Percentiles rank a stretch among this genome's conserved stretches.
phyloP scores from a whole-genome alignment of 225 moss, liverwort and hornwort species.

The Polytrichum formosum region DNA sequence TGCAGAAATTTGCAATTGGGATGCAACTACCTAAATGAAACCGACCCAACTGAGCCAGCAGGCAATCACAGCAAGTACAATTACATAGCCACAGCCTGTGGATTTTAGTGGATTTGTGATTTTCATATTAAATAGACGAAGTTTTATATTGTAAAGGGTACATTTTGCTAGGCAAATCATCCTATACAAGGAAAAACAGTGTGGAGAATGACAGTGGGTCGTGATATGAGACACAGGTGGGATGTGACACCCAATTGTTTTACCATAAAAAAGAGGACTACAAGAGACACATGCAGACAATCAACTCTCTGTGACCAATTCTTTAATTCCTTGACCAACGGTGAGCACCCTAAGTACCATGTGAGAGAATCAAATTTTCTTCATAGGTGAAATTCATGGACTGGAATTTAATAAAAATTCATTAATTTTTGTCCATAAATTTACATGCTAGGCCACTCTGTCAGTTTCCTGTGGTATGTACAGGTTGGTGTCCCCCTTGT shows the following conservation, averaged over 20 bases:
- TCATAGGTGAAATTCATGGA: neutral
- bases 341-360: constrained; percentile 15
- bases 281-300: constrained; percentile 3
- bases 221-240: constrained; percentile 10
- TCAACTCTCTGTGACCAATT: neutral
- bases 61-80: neutral
- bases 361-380: neutral
- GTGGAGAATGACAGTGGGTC: neutral
- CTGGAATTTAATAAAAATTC: neutral
- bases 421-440: neutral
- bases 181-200: too few relatives aligned
- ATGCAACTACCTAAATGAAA: neutral
- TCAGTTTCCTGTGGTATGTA: constrained; percentile 1
- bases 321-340: neutral
- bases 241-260: constrained; percentile 47
- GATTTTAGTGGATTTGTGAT: neutral
- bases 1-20: neutral
- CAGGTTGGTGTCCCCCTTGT: constrained; percentile 36
- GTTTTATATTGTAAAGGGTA: neutral
- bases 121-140: neutral
- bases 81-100: too few relatives aligned
- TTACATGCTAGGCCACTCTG: neutral
- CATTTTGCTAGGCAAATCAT: too few relatives aligned
- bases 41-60: neutral
- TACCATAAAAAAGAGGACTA: neutral